These are phyloP conservation scores for Rosa persica DNA, from an alignment of 306 rosid genomes.

Conservation along the genomic window DNA sequence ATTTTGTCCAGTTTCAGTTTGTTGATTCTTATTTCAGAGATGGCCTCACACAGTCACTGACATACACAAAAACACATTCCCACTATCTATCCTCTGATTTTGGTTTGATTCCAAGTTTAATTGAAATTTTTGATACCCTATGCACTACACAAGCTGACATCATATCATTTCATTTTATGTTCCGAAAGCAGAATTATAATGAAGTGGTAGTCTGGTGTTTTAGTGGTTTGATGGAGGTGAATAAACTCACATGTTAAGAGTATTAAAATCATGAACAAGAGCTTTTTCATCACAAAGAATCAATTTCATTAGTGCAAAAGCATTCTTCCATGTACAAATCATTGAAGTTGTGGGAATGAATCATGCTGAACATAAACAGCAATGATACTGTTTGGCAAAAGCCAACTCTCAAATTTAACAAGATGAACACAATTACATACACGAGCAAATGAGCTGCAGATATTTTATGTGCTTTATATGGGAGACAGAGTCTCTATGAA, in stretches of 20 bases:
- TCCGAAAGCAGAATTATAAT: not conserved
- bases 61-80: not conserved
- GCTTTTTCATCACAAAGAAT: not conserved
- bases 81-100: too few relatives aligned
- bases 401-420: not conserved
- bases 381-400: not conserved
- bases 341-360: not conserved
- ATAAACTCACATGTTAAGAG: not conserved
- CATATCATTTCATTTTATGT: not conserved
- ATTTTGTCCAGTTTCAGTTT: not conserved
- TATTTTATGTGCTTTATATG: not conserved
- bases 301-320: not conserved
- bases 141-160: not conserved
- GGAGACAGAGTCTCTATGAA: conserved; percentile 3
- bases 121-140: not conserved
- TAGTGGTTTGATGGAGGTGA: not conserved
- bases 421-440: not conserved
- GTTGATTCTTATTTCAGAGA: not conserved
- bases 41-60: not conserved
- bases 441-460: not conserved
- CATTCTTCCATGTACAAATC: not conserved
- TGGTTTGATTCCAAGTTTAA: not conserved
- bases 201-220: not conserved
- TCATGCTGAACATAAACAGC: not conserved
- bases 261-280: not conserved